Base-by-base conservation (phyloP, 768 basidiomycete species). In the Amanita rimosa region DNA sequence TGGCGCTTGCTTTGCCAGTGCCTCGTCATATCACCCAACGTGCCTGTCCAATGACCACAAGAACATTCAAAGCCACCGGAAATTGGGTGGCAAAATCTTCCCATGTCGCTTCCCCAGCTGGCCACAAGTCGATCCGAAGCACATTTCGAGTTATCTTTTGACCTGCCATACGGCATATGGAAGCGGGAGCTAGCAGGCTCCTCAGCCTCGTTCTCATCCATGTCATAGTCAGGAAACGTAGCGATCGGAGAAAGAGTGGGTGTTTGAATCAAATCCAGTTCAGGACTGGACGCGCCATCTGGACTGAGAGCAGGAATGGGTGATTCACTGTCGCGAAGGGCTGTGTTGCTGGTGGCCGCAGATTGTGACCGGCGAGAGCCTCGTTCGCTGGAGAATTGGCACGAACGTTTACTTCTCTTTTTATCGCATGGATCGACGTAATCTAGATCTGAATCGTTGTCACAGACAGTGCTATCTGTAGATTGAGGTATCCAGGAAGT, bases 1-100 rank as follows among this genome's bases (percentile, higher is more conserved):
- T 49, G 48, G n/a, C 39, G 33, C 24, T 31, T 41, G 24, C 24
- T 39, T 24, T 42, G 48, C 48, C 48, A 49, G 22, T 49, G 48
- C 19, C 48, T 41, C 26, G 26, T 26, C 26, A 26, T 26, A 26
- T 26, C 26, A 1, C 26, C 16, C 13, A 35, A 16, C 6, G 48
- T 42, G 5, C 17, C 27, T 13, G 48, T 43, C 21, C n/a, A n/a
- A 6, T 49, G 29, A 1, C 11, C 14, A 26, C 48, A 49, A 2
- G 31, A 34, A 16, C 48, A 49, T 43, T 43, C 40, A 19, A 36
- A 46, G n/a, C 45, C 35, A 5, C 24, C 48, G 8, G 24, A 7
- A 9, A 37, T 10, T 14, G 35, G 35, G 17, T 17, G 45, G 6
- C 45, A 46, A 24, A 7, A 22, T 9, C 19, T 35, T 3, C 45